A percentile compares a stretch with the other conserved stretches of the same genome.
Conservation (phyloP, 257 asterid genomes). For the Perilla frutescens region DNA sequence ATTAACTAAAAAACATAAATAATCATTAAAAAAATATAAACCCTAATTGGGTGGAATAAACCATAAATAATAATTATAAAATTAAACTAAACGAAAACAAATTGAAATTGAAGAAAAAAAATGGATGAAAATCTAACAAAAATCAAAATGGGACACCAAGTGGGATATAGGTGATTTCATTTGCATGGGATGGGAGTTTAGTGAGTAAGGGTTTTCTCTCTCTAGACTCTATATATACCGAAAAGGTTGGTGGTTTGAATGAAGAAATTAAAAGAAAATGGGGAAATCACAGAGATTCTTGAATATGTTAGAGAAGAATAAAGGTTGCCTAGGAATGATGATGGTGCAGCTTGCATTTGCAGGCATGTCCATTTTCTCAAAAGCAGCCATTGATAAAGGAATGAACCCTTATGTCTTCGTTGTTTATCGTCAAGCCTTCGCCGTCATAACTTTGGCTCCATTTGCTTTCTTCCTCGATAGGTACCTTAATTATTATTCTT, state of each 20-base stretch:
- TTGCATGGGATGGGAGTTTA: no score
- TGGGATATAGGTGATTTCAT: no score
- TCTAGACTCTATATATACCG: constrained; percentile 26
- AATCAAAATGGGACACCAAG: no score
- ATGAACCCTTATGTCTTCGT: constrained; percentile 65
- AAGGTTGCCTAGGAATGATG: constrained; percentile 49
- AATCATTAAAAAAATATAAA: no score
- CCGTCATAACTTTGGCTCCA: constrained; percentile 54
- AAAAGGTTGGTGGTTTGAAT: background rate
- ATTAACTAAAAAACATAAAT: no score
- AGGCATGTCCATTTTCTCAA: constrained; percentile 68
- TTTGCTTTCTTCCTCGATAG: constrained; percentile 60
- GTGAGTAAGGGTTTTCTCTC: no score
- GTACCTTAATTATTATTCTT: constrained; percentile 13
- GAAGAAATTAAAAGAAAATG: constrained; percentile 31
- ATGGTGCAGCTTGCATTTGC: constrained; percentile 50
- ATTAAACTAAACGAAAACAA: no score
- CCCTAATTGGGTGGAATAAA: no score
- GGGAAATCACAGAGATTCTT: background rate
- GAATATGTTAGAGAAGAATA: constrained; percentile 34
- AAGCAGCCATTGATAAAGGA: constrained; percentile 56
- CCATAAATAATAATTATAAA: no score
- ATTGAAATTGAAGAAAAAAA: no score
- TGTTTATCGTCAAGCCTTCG: constrained; percentile 66
- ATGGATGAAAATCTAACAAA: no score